phyloP scores from a whole-genome alignment of 2,329 filamentous ascomycete genomes.

The Penicillium sp. region DNA sequence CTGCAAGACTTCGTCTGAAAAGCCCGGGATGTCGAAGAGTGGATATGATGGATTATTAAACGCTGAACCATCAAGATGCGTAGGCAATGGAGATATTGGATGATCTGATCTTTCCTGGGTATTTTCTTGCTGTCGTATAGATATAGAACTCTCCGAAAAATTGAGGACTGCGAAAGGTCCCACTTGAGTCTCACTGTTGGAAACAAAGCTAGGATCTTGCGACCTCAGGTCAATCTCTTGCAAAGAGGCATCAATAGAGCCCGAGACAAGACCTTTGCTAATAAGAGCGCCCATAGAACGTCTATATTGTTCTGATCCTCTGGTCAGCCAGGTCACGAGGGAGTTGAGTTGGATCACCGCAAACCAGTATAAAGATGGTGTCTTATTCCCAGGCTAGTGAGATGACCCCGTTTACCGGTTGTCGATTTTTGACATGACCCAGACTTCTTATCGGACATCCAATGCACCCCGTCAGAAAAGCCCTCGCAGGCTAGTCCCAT shows the following conservation, averaged over 20 bases:
- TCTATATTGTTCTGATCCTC: background rate
- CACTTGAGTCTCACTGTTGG: background rate
- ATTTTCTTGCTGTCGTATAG: background rate
- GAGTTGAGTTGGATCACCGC: background rate
- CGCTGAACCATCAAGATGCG: background rate
- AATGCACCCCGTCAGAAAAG: background rate
- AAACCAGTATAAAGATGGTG: background rate
- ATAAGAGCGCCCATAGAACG: background rate
- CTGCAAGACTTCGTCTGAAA: constrained; percentile 13
- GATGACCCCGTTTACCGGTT: background rate
- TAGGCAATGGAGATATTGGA: no score
- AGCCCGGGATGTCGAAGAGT: background rate
- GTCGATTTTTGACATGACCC: background rate
- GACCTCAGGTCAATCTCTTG: background rate
- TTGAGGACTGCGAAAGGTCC: background rate
- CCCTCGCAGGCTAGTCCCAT: background rate
- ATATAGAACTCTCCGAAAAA: background rate
- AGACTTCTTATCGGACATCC: background rate
- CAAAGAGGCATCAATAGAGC: background rate
- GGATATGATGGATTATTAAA: background rate
- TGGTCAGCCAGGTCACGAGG: background rate
- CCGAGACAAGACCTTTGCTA: background rate
- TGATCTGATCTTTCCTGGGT: background rate
- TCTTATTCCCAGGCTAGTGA: background rate
- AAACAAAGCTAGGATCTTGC: background rate